These are phyloP conservation scores for Malus sylvestris DNA, from an alignment of 306 rosid species.

Conservation along the genomic window DNA sequence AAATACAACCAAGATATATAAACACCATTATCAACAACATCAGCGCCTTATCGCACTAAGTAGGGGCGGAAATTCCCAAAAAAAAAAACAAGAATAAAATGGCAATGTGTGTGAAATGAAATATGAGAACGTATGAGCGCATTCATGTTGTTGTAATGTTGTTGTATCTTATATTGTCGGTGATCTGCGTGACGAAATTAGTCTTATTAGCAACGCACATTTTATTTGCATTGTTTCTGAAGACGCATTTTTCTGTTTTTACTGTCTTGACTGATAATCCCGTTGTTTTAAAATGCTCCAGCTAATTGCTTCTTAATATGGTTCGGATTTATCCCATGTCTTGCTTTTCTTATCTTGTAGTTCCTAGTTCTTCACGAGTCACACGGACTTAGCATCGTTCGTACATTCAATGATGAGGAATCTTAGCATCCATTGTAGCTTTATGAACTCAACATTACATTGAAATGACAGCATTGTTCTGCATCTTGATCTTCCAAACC, in stretches of 20 bases:
- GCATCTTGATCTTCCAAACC: slow-evolving; percentile 14
- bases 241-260: neutral
- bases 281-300: neutral
- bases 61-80: neutral
- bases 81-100: too few species aligned
- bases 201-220: neutral
- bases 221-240: neutral
- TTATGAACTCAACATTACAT: neutral
- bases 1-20: neutral
- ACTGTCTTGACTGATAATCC: neutral
- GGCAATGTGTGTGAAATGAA: too few species aligned
- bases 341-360: neutral
- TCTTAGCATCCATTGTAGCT: neutral
- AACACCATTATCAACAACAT: neutral
- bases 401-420: too few species aligned
- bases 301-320: neutral
- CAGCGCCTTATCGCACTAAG: too few species aligned
- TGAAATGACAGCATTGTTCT: slow-evolving; percentile 14
- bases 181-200: neutral
- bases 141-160: neutral
- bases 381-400: too few species aligned
- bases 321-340: neutral
- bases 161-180: neutral
- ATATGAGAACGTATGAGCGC: neutral
- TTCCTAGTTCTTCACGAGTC: neutral